These are phyloP conservation scores for Yueomyces sp. DNA, from an alignment of 1,139 yeast genomes.

Conservation along the genomic window DNA sequence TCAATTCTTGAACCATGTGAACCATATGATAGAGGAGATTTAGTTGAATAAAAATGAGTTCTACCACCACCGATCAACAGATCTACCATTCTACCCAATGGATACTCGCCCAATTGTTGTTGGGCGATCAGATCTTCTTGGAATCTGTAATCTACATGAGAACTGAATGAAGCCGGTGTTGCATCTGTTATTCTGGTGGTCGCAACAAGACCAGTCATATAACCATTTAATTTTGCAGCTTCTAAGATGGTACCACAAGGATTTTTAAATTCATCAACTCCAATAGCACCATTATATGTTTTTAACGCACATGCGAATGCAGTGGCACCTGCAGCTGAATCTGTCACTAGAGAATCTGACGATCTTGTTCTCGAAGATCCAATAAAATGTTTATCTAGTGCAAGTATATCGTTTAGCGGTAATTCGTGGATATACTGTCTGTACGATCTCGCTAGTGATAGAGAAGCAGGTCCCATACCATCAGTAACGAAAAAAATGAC, in stretches of 20 bases:
- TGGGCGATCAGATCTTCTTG: slow-evolving; percentile 78
- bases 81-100: slow-evolving; percentile 68
- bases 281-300: slow-evolving; percentile 76
- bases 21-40: slow-evolving; percentile 16
- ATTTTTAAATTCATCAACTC: slow-evolving; percentile 43
- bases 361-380: slow-evolving; percentile 77
- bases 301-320: slow-evolving; percentile 74
- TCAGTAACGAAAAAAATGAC: slow-evolving; percentile 80
- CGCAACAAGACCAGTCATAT: slow-evolving; percentile 72
- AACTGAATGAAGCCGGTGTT: slow-evolving; percentile 78
- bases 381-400: slow-evolving; percentile 51
- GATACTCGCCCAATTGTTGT: slow-evolving; percentile 70
- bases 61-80: slow-evolving; percentile 84
- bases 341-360: slow-evolving; percentile 60
- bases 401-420: slow-evolving; percentile 38
- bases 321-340: slow-evolving; percentile 91
- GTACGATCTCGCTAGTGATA: slow-evolving; percentile 62
- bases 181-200: slow-evolving; percentile 79
- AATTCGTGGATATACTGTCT: slow-evolving; percentile 45
- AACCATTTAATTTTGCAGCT: slow-evolving; percentile 69
- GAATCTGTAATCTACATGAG: slow-evolving; percentile 60
- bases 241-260: slow-evolving; percentile 81
- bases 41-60: slow-evolving; percentile 51
- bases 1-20: slow-evolving; percentile 59
- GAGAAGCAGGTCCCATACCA: slow-evolving; percentile 84